These are phyloP conservation scores for Colletotrichum sp. DNA, from an alignment of 2,329 filamentous ascomycete species.

Conservation along the genomic window DNA sequence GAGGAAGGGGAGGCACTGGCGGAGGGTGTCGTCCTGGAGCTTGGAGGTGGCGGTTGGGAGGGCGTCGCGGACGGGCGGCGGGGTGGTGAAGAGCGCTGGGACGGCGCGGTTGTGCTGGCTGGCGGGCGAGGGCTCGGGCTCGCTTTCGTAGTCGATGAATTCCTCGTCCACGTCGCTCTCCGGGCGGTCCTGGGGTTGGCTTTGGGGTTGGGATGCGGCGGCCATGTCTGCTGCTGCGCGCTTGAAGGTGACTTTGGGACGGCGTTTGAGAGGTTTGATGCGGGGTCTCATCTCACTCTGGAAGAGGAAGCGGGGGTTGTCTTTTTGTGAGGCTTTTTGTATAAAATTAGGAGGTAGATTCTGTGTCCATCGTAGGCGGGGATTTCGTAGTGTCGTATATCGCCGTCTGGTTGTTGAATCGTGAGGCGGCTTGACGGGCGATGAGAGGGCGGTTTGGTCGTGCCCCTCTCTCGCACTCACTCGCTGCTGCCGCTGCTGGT, in stretches of 20 bases:
- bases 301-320: not conserved
- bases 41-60: slow-evolving; percentile 77
- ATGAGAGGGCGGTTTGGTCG: not conserved
- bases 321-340: not conserved
- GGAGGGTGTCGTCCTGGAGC: slow-evolving; percentile 72
- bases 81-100: slow-evolving; percentile 61
- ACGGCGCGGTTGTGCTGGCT: slow-evolving; percentile 33
- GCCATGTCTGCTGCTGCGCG: slow-evolving; percentile 22
- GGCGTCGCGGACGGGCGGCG: slow-evolving; percentile 68
- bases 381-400: not conserved
- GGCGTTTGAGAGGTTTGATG: slow-evolving; percentile 27
- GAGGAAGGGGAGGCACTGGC: slow-evolving; percentile 74
- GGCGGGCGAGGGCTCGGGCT: not conserved
- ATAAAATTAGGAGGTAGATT: not conserved
- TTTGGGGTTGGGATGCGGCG: not conserved
- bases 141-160: slow-evolving; percentile 19
- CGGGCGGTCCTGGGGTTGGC: not conserved
- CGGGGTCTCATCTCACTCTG: slow-evolving; percentile 22
- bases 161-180: slow-evolving; percentile 18
- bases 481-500: not conserved
- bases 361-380: not conserved
- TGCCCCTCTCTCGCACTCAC: not conserved
- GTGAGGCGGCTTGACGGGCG: not conserved
- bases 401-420: not conserved
- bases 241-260: slow-evolving; percentile 37